These are phyloP conservation scores for Amphirosellinia nigrospora DNA, from an alignment of 495 filamentous ascomycete species.

Conservation along the genomic window DNA sequence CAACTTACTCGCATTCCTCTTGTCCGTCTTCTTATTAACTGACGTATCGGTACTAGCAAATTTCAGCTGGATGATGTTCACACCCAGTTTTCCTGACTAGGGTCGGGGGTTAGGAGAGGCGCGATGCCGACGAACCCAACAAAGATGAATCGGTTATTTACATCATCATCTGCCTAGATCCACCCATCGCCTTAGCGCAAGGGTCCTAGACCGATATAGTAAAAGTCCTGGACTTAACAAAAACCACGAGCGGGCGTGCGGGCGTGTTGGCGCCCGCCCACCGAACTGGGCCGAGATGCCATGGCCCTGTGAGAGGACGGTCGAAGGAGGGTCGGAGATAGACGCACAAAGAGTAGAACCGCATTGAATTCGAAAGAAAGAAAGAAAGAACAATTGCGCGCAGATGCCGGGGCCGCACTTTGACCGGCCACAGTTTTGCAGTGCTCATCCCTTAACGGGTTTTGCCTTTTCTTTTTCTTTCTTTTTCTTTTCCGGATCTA, in stretches of 20 bases:
- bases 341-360: too few species aligned
- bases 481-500: background rate
- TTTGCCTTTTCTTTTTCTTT: too few species aligned
- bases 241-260: background rate
- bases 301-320: background rate
- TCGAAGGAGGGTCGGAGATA: background rate
- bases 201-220: background rate
- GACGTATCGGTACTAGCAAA: background rate
- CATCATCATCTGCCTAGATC: constrained; percentile 8
- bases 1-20: background rate
- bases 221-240: background rate
- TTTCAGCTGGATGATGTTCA: background rate
- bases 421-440: too few species aligned
- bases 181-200: background rate
- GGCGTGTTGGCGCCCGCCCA: background rate
- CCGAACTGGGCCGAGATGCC: background rate
- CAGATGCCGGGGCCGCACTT: background rate
- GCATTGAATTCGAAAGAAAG: too few species aligned
- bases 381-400: too few species aligned
- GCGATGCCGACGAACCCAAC: constrained; percentile 12
- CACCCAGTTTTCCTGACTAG: background rate
- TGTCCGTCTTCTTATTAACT: background rate
- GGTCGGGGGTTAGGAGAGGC: background rate
- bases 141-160: background rate
- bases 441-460: too few species aligned